phyloP scores from a whole-genome alignment of 495 filamentous ascomycete species.

The Entonaema liquescens region DNA sequence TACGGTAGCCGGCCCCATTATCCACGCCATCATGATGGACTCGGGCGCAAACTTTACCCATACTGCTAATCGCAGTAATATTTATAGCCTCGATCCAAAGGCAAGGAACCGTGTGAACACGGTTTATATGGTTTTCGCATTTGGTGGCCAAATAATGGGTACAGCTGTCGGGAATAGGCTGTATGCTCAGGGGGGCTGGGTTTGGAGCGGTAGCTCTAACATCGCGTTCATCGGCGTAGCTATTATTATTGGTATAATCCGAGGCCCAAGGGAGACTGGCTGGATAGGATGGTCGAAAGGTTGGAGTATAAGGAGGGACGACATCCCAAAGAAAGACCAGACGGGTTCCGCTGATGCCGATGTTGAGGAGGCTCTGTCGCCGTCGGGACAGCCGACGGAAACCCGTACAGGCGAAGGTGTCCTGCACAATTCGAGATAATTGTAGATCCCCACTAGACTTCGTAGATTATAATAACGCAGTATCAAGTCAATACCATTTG shows the following conservation, averaged over 20 bases:
- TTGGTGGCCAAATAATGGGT: conserved; percentile 79
- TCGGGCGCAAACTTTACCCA: conserved; percentile 78
- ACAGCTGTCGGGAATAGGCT: conserved; percentile 76
- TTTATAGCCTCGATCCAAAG: conserved; percentile 76
- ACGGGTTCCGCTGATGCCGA: neutral
- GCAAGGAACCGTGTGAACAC: conserved; percentile 83
- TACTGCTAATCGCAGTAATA: conserved; percentile 75
- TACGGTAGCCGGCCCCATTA: conserved; percentile 75
- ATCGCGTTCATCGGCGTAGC: conserved; percentile 71
- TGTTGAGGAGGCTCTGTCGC: conserved; percentile 2
- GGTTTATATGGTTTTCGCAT: conserved; percentile 79
- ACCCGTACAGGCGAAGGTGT: neutral
- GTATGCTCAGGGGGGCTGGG: conserved; percentile 76
- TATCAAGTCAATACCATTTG: neutral
- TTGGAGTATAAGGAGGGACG: conserved; percentile 59
- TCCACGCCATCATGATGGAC: conserved; percentile 78
- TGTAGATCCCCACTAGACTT: neutral
- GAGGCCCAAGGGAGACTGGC: conserved; percentile 73
- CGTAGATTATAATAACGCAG: neutral
- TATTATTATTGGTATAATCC: conserved; percentile 62
- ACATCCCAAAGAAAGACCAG: conserved; percentile 32
- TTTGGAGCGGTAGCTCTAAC: conserved; percentile 70
- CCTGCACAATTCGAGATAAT: neutral
- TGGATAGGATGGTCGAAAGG: conserved; percentile 84
- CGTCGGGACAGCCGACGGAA: neutral